Conservation (phyloP, 345 rosid genomes). For the Ricinus communis region DNA sequence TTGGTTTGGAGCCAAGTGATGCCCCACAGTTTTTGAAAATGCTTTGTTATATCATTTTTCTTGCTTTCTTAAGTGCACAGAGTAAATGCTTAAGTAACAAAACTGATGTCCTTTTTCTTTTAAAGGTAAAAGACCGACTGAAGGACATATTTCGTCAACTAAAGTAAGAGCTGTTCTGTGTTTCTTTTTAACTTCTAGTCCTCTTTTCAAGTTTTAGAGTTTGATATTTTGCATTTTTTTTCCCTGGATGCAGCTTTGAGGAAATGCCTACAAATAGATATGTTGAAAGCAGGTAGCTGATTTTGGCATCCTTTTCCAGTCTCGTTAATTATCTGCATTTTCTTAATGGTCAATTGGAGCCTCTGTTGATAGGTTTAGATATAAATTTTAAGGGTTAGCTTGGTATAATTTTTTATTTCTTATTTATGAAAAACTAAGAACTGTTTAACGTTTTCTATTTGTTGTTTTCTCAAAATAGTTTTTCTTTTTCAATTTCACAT, state of each 20-base stretch:
- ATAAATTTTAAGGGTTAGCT: no score
- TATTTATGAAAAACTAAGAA: no score
- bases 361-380: constrained; percentile 3
- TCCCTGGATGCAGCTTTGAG: constrained; percentile 63
- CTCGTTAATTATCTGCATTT: neutral
- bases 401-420: no score
- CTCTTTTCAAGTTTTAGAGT: constrained; percentile 1
- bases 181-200: neutral
- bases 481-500: no score
- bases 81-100: neutral
- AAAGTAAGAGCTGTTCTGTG: constrained; percentile 49
- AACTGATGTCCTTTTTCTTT: neutral
- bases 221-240: constrained; percentile 17
- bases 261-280: constrained; percentile 95
- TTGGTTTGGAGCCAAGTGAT: neutral
- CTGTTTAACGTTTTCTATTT: no score
- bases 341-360: constrained; percentile 11
- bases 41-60: neutral
- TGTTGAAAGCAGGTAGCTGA: constrained; percentile 86
- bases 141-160: constrained; percentile 79
- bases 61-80: neutral
- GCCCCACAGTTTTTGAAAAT: neutral
- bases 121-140: constrained; percentile 74
- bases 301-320: neutral
- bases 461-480: no score